These are phyloP conservation scores for Pseudocercospora pini-densiflorae DNA, from an alignment of 2,329 filamentous ascomycete genomes.

Conservation along the genomic window DNA sequence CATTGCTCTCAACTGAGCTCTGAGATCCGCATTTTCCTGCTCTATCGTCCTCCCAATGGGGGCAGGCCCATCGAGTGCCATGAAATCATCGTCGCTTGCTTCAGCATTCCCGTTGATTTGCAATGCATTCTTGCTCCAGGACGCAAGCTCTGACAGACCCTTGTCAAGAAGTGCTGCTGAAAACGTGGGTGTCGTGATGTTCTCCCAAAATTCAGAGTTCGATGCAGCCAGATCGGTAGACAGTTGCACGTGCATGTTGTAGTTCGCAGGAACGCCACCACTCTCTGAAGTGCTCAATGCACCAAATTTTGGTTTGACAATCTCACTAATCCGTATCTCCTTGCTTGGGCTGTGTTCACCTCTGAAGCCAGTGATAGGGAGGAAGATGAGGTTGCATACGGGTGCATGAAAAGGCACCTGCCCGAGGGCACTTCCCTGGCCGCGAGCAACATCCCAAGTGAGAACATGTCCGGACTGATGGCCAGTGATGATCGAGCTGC, in stretches of 20 bases:
- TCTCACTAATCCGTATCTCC: constrained; percentile 39
- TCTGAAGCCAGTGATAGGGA: constrained; percentile 61
- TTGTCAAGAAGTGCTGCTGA: constrained; percentile 42
- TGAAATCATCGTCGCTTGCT: constrained; percentile 41
- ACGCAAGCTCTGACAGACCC: constrained; percentile 40
- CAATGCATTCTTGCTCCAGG: constrained; percentile 40
- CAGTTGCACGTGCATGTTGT: constrained; percentile 70
- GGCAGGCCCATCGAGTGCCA: constrained; percentile 39
- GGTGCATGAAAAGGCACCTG: constrained; percentile 73
- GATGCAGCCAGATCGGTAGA: constrained; percentile 37
- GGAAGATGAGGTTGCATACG: constrained; percentile 79
- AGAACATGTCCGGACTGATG: constrained; percentile 79
- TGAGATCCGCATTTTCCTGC: constrained; percentile 38
- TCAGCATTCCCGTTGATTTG: constrained; percentile 13
- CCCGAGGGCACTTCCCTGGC: constrained; percentile 66
- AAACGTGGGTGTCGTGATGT: constrained; percentile 50
- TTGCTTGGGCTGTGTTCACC: constrained; percentile 31
- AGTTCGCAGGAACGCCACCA: constrained; percentile 57
- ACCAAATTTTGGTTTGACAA: constrained; percentile 81
- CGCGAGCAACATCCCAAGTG: constrained; percentile 77
- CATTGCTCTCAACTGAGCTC: constrained; percentile 48
- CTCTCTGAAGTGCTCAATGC: constrained; percentile 46
- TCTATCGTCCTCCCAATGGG: constrained; percentile 22
- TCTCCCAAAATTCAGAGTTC: constrained; percentile 43
- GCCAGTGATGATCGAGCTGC: constrained; percentile 77